phyloP scores from a whole-genome alignment of 2,329 filamentous ascomycete genomes.

The Sarocladium kiliense region DNA sequence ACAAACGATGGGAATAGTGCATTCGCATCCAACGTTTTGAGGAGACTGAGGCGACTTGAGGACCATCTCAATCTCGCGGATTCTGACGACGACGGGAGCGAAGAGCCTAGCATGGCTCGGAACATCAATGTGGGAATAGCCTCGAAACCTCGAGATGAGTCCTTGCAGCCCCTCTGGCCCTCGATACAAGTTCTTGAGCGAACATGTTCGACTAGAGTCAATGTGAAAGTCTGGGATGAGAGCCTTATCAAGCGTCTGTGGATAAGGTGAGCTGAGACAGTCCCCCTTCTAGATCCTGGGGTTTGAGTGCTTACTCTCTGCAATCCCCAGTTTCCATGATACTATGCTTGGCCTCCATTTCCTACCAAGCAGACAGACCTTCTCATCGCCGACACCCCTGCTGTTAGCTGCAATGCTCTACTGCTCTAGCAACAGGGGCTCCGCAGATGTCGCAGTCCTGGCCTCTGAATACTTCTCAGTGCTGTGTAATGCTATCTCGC shows the following conservation, averaged over 20 bases:
- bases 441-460: conserved; percentile 26
- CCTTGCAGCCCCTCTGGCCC: background rate
- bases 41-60: conserved; percentile 1
- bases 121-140: background rate
- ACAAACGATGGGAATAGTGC: background rate
- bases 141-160: background rate
- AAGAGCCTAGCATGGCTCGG: background rate
- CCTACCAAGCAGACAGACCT: conserved; percentile 35
- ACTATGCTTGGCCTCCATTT: conserved; percentile 40
- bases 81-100: background rate
- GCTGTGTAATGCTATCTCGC: conserved; percentile 32
- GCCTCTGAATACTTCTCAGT: conserved; percentile 33
- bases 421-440: conserved; percentile 29
- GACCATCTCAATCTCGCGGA: conserved; percentile 1
- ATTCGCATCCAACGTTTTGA: background rate
- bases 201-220: background rate
- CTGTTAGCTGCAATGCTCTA: conserved; percentile 39
- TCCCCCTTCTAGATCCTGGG: background rate
- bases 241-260: background rate
- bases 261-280: background rate
- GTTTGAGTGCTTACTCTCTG: background rate
- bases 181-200: background rate
- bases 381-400: conserved; percentile 35
- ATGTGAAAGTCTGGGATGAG: background rate
- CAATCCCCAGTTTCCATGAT: conserved; percentile 31